A percentile compares a stretch with the other conserved stretches of the same genome.
phyloP scores from a whole-genome alignment of 2,329 filamentous ascomycete species.

The Aspergillus persii region DNA sequence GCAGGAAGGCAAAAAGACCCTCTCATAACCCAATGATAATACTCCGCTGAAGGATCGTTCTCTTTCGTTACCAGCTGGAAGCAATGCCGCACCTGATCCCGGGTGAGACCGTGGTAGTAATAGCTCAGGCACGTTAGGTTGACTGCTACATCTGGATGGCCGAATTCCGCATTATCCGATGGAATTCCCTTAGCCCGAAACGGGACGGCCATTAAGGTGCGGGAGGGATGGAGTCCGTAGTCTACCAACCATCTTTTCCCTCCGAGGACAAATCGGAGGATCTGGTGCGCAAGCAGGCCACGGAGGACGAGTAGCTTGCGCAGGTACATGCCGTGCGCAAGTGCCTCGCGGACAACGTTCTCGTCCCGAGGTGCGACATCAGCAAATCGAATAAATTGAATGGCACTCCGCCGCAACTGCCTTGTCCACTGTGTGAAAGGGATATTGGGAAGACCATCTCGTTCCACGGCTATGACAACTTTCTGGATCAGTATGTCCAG shows the following conservation, averaged over 20 bases:
- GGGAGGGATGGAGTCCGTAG: slow-evolving; percentile 54
- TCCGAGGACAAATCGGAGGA: slow-evolving; percentile 54
- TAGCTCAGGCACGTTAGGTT: slow-evolving; percentile 55
- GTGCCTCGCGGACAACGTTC: background rate
- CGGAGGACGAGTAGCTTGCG: slow-evolving; percentile 25
- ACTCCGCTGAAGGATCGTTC: slow-evolving; percentile 54
- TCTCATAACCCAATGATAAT: slow-evolving; percentile 29
- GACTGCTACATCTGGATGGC: slow-evolving; percentile 59
- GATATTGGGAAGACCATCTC: slow-evolving; percentile 16
- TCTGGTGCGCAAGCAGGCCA: slow-evolving; percentile 54
- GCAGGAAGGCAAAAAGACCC: slow-evolving; percentile 28
- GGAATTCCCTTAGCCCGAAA: slow-evolving; percentile 61
- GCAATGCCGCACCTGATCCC: slow-evolving; percentile 48
- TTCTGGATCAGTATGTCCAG: slow-evolving; percentile 7
- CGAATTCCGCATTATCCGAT: slow-evolving; percentile 57
- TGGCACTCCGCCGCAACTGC: slow-evolving; percentile 9
- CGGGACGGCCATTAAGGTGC: slow-evolving; percentile 54
- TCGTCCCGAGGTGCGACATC: background rate
- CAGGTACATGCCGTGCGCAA: slow-evolving; percentile 1
- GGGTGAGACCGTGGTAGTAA: slow-evolving; percentile 55
- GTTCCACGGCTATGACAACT: slow-evolving; percentile 13
- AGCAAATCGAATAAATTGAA: slow-evolving; percentile 12
- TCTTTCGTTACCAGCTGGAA: slow-evolving; percentile 50
- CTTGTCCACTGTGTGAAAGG: slow-evolving; percentile 18
- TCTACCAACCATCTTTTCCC: slow-evolving; percentile 64